Evolutionary conservation across 371 early-diverging fungal species (phyloP).

Genomic region (Dichotomocladium elegans): DNA sequence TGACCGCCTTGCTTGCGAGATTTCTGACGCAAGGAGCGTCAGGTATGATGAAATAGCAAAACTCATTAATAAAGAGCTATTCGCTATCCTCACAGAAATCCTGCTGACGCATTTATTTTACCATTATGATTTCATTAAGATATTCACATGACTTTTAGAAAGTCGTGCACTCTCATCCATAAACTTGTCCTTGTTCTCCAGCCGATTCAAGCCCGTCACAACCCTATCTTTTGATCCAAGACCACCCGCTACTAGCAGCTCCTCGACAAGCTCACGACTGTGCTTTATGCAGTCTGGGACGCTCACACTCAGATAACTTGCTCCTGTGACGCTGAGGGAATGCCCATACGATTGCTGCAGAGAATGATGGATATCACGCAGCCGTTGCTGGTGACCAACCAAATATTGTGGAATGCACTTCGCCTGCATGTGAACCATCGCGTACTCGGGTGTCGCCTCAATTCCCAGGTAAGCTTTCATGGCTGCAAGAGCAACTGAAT

Average conservation of each 20-base stretch:
- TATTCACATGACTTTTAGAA: constrained; percentile 32
- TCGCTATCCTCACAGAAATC: too few relatives aligned
- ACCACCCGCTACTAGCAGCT: constrained; percentile 37
- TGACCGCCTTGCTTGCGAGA: constrained; percentile 32
- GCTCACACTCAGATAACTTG: constrained; percentile 81
- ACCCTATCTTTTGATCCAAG: constrained; percentile 31
- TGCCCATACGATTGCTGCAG: constrained; percentile 40
- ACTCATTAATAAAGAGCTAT: too few relatives aligned
- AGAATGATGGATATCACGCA: constrained; percentile 58
- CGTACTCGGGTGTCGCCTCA: constrained; percentile 43
- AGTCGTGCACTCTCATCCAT: constrained; percentile 30
- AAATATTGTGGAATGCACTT: constrained; percentile 91
- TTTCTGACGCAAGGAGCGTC: constrained; percentile 38
- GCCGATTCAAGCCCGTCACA: constrained; percentile 52
- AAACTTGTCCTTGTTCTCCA: constrained; percentile 9
- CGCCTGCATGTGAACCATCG: constrained; percentile 53
- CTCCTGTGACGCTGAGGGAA: constrained; percentile 71
- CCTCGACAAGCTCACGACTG: constrained; percentile 63
- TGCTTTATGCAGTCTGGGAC: constrained; percentile 85
- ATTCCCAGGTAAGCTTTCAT: constrained; percentile 58
- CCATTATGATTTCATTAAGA: constrained; percentile 35
- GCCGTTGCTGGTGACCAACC: constrained; percentile 73
- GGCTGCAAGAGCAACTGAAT: constrained; percentile 24
- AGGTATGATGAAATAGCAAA: constrained; percentile 42
- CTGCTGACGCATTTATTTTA: too few relatives aligned